A percentile compares a stretch with the other conserved stretches of the same genome.
Evolutionary conservation across 495 filamentous ascomycete species (phyloP).

Genomic region (Bathelium albidoporum): DNA sequence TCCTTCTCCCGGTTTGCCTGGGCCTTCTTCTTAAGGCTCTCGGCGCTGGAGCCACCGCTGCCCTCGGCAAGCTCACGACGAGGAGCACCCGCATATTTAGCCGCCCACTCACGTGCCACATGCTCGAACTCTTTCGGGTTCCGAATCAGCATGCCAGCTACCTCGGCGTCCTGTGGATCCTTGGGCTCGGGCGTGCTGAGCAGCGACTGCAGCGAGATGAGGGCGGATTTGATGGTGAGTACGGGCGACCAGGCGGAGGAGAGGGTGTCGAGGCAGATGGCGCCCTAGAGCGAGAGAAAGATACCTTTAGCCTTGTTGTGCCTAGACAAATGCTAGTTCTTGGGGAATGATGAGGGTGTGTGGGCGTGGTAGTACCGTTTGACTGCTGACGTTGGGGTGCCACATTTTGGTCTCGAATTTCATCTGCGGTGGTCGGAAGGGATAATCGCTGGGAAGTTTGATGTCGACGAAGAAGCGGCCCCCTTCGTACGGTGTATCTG

Average conservation of each 20-base stretch:
- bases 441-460: constrained; percentile 77
- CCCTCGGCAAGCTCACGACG: constrained; percentile 39
- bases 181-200: constrained; percentile 91
- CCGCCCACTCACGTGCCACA: constrained; percentile 83
- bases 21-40: constrained; percentile 29
- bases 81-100: constrained; percentile 73
- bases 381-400: constrained; percentile 95
- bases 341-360: neutral
- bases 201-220: constrained; percentile 85
- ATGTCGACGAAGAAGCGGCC: constrained; percentile 79
- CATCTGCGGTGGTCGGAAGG: constrained; percentile 87
- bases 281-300: constrained; percentile 49
- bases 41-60: constrained; percentile 39
- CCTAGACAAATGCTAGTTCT: no score
- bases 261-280: constrained; percentile 94
- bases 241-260: constrained; percentile 87
- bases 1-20: constrained; percentile 41
- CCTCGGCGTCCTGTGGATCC: constrained; percentile 94
- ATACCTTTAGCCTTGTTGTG: neutral
- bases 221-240: constrained; percentile 87
- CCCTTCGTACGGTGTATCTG: constrained; percentile 88
- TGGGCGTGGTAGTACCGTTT: constrained; percentile 55
- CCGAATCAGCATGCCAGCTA: constrained; percentile 79
- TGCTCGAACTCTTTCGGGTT: constrained; percentile 68
- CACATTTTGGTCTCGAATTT: constrained; percentile 91